Percentiles rank a stretch among this genome's conserved stretches.
These are phyloP conservation scores for Botrytis medusae DNA, from an alignment of 2,329 filamentous ascomycete genomes.

Conservation along the genomic window DNA sequence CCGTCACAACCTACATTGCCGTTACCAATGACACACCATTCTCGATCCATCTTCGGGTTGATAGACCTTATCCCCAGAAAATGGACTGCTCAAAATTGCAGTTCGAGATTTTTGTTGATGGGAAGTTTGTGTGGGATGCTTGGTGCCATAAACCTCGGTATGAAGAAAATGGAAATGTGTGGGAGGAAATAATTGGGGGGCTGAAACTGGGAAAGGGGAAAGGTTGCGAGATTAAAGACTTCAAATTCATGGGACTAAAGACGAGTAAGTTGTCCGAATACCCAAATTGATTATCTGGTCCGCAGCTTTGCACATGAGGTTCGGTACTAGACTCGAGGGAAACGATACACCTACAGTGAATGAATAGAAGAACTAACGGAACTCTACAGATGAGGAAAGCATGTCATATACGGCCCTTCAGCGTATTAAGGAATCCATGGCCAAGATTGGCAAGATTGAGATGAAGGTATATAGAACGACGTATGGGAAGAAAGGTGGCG, in stretches of 20 bases:
- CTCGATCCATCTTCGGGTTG: conserved; percentile 2
- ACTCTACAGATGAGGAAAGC: not conserved
- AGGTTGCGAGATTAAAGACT: conserved; percentile 18
- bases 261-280: not conserved
- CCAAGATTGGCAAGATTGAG: conserved; percentile 24
- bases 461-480: conserved; percentile 25
- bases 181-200: conserved; percentile 22
- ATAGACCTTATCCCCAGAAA: not conserved
- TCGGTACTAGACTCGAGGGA: not conserved
- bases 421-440: conserved; percentile 11
- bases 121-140: conserved; percentile 12
- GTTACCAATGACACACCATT: not conserved
- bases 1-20: not conserved
- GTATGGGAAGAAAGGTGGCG: conserved; percentile 22
- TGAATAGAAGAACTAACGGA: not conserved
- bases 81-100: conserved; percentile 20
- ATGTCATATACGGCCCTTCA: not conserved
- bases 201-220: conserved; percentile 22
- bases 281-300: not conserved
- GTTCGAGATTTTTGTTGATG: conserved; percentile 25
- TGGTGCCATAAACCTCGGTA: conserved; percentile 22
- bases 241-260: conserved; percentile 19
- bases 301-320: not conserved
- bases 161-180: conserved; percentile 11
- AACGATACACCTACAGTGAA: not conserved